Percentiles rank a stretch among this genome's conserved stretches.
These are phyloP conservation scores for Mariannaea elegans DNA, from an alignment of 2,329 filamentous ascomycete genomes.

Conservation along the genomic window DNA sequence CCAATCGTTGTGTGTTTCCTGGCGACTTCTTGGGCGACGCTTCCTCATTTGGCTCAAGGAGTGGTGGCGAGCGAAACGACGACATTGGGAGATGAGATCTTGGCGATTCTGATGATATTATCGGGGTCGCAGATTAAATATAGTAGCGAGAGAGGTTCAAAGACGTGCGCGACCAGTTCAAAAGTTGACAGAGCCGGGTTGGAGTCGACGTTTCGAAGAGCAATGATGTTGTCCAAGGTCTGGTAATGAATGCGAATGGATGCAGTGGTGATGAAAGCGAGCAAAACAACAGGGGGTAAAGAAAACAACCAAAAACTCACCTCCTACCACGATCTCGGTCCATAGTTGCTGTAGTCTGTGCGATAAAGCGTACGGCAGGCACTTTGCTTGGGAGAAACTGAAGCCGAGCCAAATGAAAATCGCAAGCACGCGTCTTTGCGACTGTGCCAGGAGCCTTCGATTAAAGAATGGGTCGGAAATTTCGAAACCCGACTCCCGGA, in stretches of 20 bases:
- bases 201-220: constrained; percentile 1
- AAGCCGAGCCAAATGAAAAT: constrained; percentile 17
- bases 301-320: constrained; percentile 39
- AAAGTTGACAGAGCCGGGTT: neutral
- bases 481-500: constrained; percentile 32
- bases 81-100: neutral
- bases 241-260: constrained; percentile 22
- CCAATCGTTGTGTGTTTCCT: too few relatives aligned
- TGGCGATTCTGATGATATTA: neutral
- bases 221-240: constrained; percentile 9
- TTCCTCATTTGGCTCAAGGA: too few relatives aligned
- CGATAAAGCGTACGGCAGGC: constrained; percentile 20
- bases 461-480: constrained; percentile 34
- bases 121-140: neutral
- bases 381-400: constrained; percentile 11
- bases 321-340: constrained; percentile 51
- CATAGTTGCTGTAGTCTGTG: constrained; percentile 35
- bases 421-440: constrained; percentile 35
- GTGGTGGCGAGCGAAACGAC: neutral
- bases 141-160: neutral
- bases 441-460: constrained; percentile 23
- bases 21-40: too few relatives aligned
- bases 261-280: constrained; percentile 13
- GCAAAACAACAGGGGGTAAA: constrained; percentile 10
- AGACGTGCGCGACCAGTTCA: constrained; percentile 9